These are phyloP conservation scores for Magnaporthiopsis incrustans DNA, from an alignment of 2,329 filamentous ascomycete genomes.

Conservation along the genomic window DNA sequence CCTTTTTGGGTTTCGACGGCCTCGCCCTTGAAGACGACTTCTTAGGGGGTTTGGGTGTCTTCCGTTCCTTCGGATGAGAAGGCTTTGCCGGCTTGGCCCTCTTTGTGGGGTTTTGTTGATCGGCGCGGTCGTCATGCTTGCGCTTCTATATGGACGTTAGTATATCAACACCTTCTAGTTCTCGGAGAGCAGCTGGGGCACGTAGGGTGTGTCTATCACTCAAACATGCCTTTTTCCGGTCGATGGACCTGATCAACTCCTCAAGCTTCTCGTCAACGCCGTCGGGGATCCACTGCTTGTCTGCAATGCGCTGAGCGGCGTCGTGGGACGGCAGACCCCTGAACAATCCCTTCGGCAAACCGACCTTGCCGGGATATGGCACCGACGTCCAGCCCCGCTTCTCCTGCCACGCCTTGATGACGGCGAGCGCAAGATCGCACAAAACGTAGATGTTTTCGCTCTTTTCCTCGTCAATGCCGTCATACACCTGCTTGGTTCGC, in stretches of 20 bases:
- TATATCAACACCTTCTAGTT: neutral
- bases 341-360: slow-evolving; percentile 74
- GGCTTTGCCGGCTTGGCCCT: slow-evolving; percentile 21
- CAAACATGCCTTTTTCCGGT: slow-evolving; percentile 61
- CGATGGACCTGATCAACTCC: slow-evolving; percentile 52
- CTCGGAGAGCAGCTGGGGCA: too few species aligned
- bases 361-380: slow-evolving; percentile 72
- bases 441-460: slow-evolving; percentile 77
- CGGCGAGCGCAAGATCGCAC: slow-evolving; percentile 75
- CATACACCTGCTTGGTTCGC: slow-evolving; percentile 80
- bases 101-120: slow-evolving; percentile 35
- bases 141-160: slow-evolving; percentile 37
- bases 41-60: slow-evolving; percentile 29
- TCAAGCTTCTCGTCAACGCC: slow-evolving; percentile 71
- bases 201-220: too few species aligned
- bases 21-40: slow-evolving; percentile 13
- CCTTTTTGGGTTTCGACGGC: slow-evolving; percentile 17
- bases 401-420: slow-evolving; percentile 81
- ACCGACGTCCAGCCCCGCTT: slow-evolving; percentile 79
- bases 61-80: slow-evolving; percentile 19
- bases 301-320: slow-evolving; percentile 74
- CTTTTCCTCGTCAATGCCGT: slow-evolving; percentile 58
- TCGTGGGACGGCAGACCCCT: slow-evolving; percentile 66
- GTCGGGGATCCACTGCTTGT: slow-evolving; percentile 76
- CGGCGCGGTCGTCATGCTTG: slow-evolving; percentile 44